These are phyloP conservation scores for Candida loeiensis DNA, from an alignment of 805 yeast species.

Conservation along the genomic window DNA sequence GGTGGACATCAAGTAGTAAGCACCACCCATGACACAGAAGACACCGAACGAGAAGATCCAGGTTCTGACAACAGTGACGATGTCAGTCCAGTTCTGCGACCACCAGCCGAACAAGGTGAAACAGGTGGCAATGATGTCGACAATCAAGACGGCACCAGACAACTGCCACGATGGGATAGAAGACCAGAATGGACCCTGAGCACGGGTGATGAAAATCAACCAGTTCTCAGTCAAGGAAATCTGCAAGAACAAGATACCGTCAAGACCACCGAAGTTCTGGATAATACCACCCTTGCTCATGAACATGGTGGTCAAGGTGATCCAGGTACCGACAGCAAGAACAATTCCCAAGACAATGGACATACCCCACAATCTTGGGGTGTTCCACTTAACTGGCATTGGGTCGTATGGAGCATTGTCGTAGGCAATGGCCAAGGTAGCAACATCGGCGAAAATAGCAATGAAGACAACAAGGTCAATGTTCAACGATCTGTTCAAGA, in stretches of 20 bases:
- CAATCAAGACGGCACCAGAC: conserved; percentile 87
- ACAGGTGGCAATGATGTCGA: conserved; percentile 88
- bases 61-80: conserved; percentile 89
- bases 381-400: conserved; percentile 93
- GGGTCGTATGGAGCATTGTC: conserved; percentile 95
- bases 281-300: conserved; percentile 87
- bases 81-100: conserved; percentile 96
- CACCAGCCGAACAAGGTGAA: conserved; percentile 96
- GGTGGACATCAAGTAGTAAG: conserved; percentile 87
- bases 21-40: conserved; percentile 95
- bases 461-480: conserved; percentile 92
- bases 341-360: conserved; percentile 81
- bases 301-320: conserved; percentile 91
- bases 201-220: conserved; percentile 95
- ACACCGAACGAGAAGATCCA: conserved; percentile 96
- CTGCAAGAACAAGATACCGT: conserved; percentile 87
- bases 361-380: conserved; percentile 97
- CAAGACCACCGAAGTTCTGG: conserved; percentile 92
- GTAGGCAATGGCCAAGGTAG: conserved; percentile 94
- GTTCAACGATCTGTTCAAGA: conserved; percentile 79
- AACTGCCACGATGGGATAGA: conserved; percentile 95
- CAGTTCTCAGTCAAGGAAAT: conserved; percentile 95
- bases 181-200: conserved; percentile 98
- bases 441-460: conserved; percentile 97
- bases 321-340: conserved; percentile 92